Base-by-base conservation (phyloP, 169 alveolate genomes). In the Eimeria praecox region DNA sequence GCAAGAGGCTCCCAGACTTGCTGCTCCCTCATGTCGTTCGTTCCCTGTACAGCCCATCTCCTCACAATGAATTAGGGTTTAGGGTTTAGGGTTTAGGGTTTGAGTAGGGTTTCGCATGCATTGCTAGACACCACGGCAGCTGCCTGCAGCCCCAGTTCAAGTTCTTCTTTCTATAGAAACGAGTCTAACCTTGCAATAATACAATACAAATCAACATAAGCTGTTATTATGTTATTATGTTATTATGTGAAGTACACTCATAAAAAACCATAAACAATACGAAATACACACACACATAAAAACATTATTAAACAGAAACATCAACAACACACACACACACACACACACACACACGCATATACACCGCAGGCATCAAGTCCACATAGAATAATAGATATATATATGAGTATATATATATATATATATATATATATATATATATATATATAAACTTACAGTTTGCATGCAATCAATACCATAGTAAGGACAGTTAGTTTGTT, bases 1-100 rank as follows among this genome's bases (percentile, higher is more conserved):
- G 98, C 97, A 66, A 98, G 98, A 14, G 99, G 97, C 96, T 99
- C 99, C 95, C 97, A 98, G 73, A 99, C 99, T 59, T 99, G 99
- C 96, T 97, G 96, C 86, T 97, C 98, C 90, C 96, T 96, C 99
- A 99, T 99, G 95, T 98, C 98, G 54, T 83, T 90, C 44, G 91
- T 83, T 16, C 96, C 96, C 96, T 93, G 96, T 16, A 44, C 66
- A 16, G 38, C 66, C 64, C 42, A 87, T 18, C 78, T 46, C 62
- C 27, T 38, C 9, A 44, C 59, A 40, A 27, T 64, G 38, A 42
- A 77, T 40, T n/a, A 77, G 88, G 59, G 88, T 73, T 2, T n/a
- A n/a, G n/a, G n/a, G n/a, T 71, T 71, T n/a, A 1, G 83, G 46
- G 83, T 71, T 30, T 44, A 77, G 64, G 88, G 59, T 77, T 42